Evolutionary conservation across 2,329 filamentous ascomycete genomes (phyloP), one percentile per base, ranked within the genome.

Genomic region (Harringtonia lauricola): DNA sequence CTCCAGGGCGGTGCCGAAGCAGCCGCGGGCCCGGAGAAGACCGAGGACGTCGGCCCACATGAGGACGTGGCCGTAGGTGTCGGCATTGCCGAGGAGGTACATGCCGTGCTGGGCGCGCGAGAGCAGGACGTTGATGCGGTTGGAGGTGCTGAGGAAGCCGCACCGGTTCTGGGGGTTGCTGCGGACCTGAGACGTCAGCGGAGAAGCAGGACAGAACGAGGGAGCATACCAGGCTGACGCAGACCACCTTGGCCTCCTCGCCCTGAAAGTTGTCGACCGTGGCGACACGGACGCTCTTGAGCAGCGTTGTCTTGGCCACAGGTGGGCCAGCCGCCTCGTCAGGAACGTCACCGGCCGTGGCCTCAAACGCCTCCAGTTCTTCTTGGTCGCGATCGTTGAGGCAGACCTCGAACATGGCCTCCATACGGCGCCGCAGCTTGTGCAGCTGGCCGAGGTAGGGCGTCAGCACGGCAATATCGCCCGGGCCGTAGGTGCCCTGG

Each of bases 241-340:
- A n/a, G n/a, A 89, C 66, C 9, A 89, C 64, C 41, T 84, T 80
- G 2, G 77, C 79, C 53, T 89, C 83, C 54, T 89, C 83, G 0
- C 83, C 84, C 52, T 89, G 82, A 43, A 86, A 88, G 49, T 87
- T 88, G 56, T 86, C 63, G 4, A 29, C 35, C n/a, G 35, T 43
- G 18, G 41, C 35, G 26, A 39, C 35, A 8, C 36, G 39, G 18
- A 40, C 13, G 15, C 36, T 43, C 15, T 19, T 18, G 0, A 70
- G 53, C 0, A 79, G 60, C 0, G 61, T 66, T 5, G 61, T 64
- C 53, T 68, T 72, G 36, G 48, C 35, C 1, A n/a, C n/a, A n/a
- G 50, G 24, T 2, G 19, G 19, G 15, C 9, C 9, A 8, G 7
- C 9, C 36, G 29, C 31, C 31, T 2, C 45, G 44, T 7, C 52